Percentiles rank a stretch among this genome's conserved stretches.
These are phyloP conservation scores for Malus sylvestris DNA, from an alignment of 306 rosid species.

Conservation along the genomic window DNA sequence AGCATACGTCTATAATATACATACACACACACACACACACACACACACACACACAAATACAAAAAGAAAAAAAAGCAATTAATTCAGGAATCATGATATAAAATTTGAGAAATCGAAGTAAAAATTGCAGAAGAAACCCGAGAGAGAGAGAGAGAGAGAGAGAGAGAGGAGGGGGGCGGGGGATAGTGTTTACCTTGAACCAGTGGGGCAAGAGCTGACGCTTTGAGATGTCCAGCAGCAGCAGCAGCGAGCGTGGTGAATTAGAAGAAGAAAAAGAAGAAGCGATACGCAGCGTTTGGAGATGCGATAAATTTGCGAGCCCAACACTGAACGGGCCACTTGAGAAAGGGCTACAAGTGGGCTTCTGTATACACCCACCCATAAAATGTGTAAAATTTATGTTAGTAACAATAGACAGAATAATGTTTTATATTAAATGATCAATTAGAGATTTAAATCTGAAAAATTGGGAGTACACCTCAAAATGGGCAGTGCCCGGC, in stretches of 20 bases:
- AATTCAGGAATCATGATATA: background rate
- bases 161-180: background rate
- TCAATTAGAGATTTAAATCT: too few relatives aligned
- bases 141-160: background rate
- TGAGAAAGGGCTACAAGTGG: background rate
- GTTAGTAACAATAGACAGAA: too few relatives aligned
- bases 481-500: too few relatives aligned
- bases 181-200: background rate
- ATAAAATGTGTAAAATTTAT: too few relatives aligned
- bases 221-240: background rate
- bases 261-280: background rate
- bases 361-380: background rate
- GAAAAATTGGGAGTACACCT: too few relatives aligned
- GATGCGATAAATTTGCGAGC: background rate
- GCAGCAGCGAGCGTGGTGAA: background rate
- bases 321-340: background rate
- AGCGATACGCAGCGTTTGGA: background rate
- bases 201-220: background rate
- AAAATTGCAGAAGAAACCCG: background rate
- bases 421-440: too few relatives aligned
- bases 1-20: background rate
- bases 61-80: too few relatives aligned
- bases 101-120: background rate
- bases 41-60: background rate
- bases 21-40: background rate